Evolutionary conservation across 2,329 filamentous ascomycete genomes (phyloP), one percentile per base, ranked within the genome.

Genomic region (Clarireedia monteithiana): DNA sequence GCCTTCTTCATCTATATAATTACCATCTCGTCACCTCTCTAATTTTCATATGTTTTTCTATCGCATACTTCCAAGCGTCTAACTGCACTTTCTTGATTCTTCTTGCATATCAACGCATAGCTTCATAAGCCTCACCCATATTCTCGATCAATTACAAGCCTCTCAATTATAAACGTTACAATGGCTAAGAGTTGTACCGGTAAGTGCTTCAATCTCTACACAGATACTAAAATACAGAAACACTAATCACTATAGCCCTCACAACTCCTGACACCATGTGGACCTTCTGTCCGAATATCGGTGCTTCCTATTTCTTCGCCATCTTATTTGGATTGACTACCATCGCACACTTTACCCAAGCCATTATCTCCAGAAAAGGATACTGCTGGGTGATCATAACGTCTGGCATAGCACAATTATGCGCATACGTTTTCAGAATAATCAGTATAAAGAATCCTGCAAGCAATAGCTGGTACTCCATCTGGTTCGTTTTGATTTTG

Each of bases 251-350:
- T 14, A 5, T 14, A 48, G 51, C 51, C 26, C 27, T 54, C n/a
- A 14, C 36, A 24, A 55, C 38, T 7, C 52, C 14, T 6, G 1
- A 44, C 14, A 61, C 56, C 5, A 6, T 27, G n/a, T 63, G 58
- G 60, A 55, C 23, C 24, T 64, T 60, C 34, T 64, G 63, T 48
- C 69, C 70, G 0, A 68, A 63, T 2, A 58, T 69, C 14, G 64
- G 56, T 0, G 70, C 71, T 1, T 68, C 72, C 2, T 61, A 68
- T 20, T 30, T 72, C 0, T 70, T 72, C 48, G 59, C 64, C 15
- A 52, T 70, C 2, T 52, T 73, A 1, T 73, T 69, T 53, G 66
- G 56, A 3, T 40, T 72, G 10, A 67, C 66, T 0, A 62, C 67
- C 1, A 47, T 67, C 6, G 57, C 53, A 1, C 72, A 73, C 56